Conservation (phyloP, 2,329 filamentous ascomycete species). For the Stagonosporopsis tanaceti region DNA sequence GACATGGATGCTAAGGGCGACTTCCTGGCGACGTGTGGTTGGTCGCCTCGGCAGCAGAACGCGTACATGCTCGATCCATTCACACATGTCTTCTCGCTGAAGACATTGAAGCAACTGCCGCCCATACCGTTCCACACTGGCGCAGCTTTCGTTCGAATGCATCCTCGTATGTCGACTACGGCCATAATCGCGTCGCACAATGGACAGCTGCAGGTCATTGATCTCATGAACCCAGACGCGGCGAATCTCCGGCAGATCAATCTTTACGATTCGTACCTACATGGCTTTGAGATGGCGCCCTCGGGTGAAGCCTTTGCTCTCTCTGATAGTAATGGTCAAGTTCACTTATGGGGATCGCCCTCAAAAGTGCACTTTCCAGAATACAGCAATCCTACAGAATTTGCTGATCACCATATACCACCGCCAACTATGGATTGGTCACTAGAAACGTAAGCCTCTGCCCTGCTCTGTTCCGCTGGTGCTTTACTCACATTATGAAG, state of each 20-base stretch:
- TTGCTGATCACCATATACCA: constrained; percentile 70
- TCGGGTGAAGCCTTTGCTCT: constrained; percentile 87
- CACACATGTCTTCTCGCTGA: constrained; percentile 94
- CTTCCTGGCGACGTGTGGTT: constrained; percentile 94
- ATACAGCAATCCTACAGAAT: constrained; percentile 76
- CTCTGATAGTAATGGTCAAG: constrained; percentile 77
- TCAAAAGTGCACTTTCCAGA: constrained; percentile 88
- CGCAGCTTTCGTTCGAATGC: constrained; percentile 94
- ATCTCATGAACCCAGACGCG: constrained; percentile 91
- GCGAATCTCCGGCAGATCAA: constrained; percentile 86
- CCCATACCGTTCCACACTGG: constrained; percentile 93
- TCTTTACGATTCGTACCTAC: constrained; percentile 73
- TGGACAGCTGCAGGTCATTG: constrained; percentile 94
- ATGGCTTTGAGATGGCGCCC: constrained; percentile 83
- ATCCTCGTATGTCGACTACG: constrained; percentile 93
- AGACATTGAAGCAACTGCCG: constrained; percentile 84
- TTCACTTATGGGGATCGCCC: constrained; percentile 89
- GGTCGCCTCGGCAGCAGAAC: constrained; percentile 81
- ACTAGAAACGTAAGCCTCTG: constrained; percentile 65
- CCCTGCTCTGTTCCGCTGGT: constrained; percentile 38
- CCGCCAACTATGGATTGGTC: constrained; percentile 73
- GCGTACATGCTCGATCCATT: constrained; percentile 88
- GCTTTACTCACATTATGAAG: constrained; percentile 51
- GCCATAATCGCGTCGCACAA: constrained; percentile 91
- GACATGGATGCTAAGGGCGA: constrained; percentile 98